Evolutionary conservation across 805 yeast genomes (phyloP), one percentile per base, ranked within the genome.

Genomic region (Lipomyces sp.): DNA sequence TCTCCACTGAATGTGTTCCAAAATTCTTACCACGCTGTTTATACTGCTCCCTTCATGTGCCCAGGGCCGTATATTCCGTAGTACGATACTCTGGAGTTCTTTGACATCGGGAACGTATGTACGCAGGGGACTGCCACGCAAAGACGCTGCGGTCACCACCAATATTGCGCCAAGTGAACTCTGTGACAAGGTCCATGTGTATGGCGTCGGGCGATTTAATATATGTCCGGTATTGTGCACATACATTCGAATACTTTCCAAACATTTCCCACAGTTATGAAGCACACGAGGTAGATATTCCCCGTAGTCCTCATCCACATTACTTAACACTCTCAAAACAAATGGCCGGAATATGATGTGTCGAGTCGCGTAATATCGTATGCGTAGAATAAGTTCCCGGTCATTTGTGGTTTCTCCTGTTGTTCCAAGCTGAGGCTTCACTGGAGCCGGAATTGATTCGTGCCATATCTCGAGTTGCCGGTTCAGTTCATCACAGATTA

Each of bases 381-480:
- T 39, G 16, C 37, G 7, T 3, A 46, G 43, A 11, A 39, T 36
- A 26, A 7, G 5, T 14, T 39, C 44, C 4, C 44, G 39, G 37
- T 39, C 44, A 21, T 39, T 38, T 8, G 3, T 29, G 4, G 24
- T n/a, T 14, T 4, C 16, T 4, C n/a, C 34, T 11, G 24, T 21
- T 3, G 22, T 4, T 7, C n/a, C n/a, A n/a, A 46, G 26, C 7
- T 34, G 38, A 19, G 49, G 49, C 24, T 41, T 34, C 8, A 46
- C 24, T 16, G 33, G n/a, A 23, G 24, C 49, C 11, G 44, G 49
- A 24, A 46, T 39, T 4, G 49, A 45, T 5, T 46, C 39, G 11
- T 46, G 39, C 44, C 49, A 46, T 3, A 39, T 8, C 32, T 46
- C 44, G n/a, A 46, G 43, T 39, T 46, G 49, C 23, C 49, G 38